Evolutionary conservation across 1,284 basidiomycete genomes (phyloP).

Genomic region (Xerocomus nothofagi): DNA sequence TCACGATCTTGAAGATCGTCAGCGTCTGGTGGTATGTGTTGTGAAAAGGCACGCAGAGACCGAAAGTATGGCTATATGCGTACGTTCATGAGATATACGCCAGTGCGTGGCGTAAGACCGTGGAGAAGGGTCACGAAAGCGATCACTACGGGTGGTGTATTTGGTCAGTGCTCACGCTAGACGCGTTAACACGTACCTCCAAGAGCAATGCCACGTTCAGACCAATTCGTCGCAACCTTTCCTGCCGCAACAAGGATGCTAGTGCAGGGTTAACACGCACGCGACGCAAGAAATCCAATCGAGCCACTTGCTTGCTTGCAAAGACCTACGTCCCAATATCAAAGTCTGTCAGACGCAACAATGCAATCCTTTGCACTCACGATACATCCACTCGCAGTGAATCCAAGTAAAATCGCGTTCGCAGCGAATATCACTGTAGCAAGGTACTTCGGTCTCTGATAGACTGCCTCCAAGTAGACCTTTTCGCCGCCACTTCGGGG

Average conservation of each 20-base stretch:
- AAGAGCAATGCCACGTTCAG: slow-evolving; percentile 55
- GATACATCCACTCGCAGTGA: slow-evolving; percentile 57
- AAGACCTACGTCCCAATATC: slow-evolving; percentile 28
- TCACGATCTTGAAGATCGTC: slow-evolving; percentile 28
- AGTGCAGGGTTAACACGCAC: neutral
- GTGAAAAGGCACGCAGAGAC: neutral
- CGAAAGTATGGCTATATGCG: neutral
- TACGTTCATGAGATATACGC: slow-evolving; percentile 52
- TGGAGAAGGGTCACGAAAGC: slow-evolving; percentile 47
- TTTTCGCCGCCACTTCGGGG: slow-evolving; percentile 58
- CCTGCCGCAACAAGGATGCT: slow-evolving; percentile 53
- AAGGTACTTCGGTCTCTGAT: slow-evolving; percentile 46
- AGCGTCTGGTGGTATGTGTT: slow-evolving; percentile 7
- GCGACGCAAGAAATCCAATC: rapidly evolving
- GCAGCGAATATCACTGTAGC: slow-evolving; percentile 49
- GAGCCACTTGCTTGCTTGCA: slow-evolving; percentile 39
- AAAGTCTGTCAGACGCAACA: neutral
- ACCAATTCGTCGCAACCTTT: slow-evolving; percentile 45
- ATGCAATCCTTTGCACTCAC: slow-evolving; percentile 34
- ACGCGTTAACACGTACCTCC: slow-evolving; percentile 39
- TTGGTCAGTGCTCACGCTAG: neutral
- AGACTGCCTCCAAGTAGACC: slow-evolving; percentile 54
- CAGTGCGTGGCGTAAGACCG: slow-evolving; percentile 44
- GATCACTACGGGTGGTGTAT: slow-evolving; percentile 37
- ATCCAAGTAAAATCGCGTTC: slow-evolving; percentile 51